Evolutionary conservation across 352 stramenopile species (phyloP), one percentile per base, ranked within the genome.

Genomic region (Peronospora belbahrii): DNA sequence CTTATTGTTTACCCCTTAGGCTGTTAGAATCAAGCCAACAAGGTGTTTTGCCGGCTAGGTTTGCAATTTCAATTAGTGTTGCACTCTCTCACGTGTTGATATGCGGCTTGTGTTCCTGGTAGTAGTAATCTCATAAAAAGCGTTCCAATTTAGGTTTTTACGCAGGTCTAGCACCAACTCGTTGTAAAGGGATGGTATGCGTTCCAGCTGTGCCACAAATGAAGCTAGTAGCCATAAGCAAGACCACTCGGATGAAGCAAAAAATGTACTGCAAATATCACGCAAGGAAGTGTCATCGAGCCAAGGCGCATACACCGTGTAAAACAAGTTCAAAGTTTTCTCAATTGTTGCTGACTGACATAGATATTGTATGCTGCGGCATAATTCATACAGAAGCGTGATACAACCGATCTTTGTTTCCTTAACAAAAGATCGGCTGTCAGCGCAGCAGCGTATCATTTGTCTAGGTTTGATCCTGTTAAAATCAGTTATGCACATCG

Each of bases 131-230:
- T n/a, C n/a, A n/a, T 6, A 67, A 58, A 40, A 93, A 88, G 6
- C 58, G 48, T 8, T 67, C 42, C 23, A 85, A 51, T 78, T 83
- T 23, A 94, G 52, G 27, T 80, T 74, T 3, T 27, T 23, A 5
- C 59, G 48, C 19, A 82, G 48, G 3, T 74, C 77, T 0, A 80
- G 80, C 1, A 94, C 52, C 18, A 82, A 95, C 40, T 83, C 89
- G 55, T 95, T 82, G 48, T 80, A 93, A 41, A 89, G 93, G 0
- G 82, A 93, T 11, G 82, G 84, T 22, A 88, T 62, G 20, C 84
- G 74, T 23, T 94, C 73, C 0, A 74, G 60, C 73, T 87, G 10
- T 11, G 27, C 1, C 3, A 11, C 11, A 31, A 5, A 31, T 31
- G 27, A 27, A 27, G 23, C n/a, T 27, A 7, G 4, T 8, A 7